phyloP scores from a whole-genome alignment of 331 rosid species.

The Malus hybrid region DNA sequence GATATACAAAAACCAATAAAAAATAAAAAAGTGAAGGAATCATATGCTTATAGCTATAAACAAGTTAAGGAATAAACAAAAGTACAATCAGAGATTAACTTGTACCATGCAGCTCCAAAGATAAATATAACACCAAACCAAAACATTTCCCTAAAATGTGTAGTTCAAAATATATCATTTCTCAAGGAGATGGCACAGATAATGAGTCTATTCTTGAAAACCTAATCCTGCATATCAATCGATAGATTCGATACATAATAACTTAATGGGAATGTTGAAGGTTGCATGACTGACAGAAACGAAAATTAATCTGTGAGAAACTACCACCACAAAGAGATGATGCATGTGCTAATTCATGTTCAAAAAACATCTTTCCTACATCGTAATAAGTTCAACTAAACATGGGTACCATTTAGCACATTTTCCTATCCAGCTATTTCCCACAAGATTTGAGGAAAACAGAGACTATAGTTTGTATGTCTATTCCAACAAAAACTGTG shows the following conservation, averaged over 20 bases:
- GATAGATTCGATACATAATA: not conserved
- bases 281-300: not conserved
- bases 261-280: not conserved
- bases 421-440: not conserved
- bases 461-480: not conserved
- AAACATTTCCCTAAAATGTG: not conserved
- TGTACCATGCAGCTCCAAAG: not conserved
- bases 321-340: not conserved
- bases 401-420: not conserved
- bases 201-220: not conserved
- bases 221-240: not conserved
- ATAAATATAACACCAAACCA: not conserved
- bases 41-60: too few species aligned
- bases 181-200: not conserved
- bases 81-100: constrained; percentile 8
- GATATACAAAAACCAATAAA: too few species aligned
- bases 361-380: not conserved
- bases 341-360: not conserved
- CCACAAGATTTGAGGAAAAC: not conserved
- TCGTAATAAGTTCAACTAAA: not conserved
- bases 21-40: too few species aligned
- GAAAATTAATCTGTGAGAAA: not conserved
- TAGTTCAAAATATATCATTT: not conserved
- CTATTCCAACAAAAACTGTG: too few species aligned
- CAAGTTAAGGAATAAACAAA: not conserved